A percentile compares a stretch with the other conserved stretches of the same genome.
Evolutionary conservation across 352 stramenopile species (phyloP).

Genomic region (Globisporangium barbulae): DNA sequence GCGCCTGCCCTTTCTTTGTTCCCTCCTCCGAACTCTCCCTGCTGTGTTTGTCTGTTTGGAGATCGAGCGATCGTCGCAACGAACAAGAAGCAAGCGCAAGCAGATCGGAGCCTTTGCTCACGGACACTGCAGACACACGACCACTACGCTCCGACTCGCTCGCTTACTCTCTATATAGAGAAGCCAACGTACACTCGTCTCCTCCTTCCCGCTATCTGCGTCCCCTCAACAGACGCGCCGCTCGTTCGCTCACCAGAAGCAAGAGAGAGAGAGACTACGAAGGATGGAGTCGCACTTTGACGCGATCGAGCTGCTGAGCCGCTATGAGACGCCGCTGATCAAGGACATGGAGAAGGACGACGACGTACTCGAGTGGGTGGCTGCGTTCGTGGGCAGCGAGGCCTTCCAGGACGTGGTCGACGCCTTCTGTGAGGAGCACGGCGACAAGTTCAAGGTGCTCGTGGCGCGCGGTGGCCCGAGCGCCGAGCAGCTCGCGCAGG

Average conservation of each 20-base stretch:
- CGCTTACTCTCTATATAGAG: neutral
- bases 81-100: no score
- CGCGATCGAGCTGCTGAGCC: constrained; percentile 72
- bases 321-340: constrained; percentile 76
- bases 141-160: neutral
- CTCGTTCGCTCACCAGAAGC: neutral
- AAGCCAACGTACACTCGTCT: neutral
- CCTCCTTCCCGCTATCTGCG: neutral
- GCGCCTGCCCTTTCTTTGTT: no score
- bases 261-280: neutral
- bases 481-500: constrained; percentile 50
- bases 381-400: constrained; percentile 69
- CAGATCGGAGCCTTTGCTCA: no score
- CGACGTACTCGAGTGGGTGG: constrained; percentile 80
- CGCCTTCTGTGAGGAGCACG: constrained; percentile 58
- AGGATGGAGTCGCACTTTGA: constrained; percentile 56
- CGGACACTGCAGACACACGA: neutral
- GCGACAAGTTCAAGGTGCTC: constrained; percentile 58
- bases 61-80: no score
- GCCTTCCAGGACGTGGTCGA: constrained; percentile 62
- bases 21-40: no score
- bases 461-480: constrained; percentile 58
- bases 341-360: constrained; percentile 81
- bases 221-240: neutral
- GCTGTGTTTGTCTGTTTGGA: no score